Conservation (phyloP, 805 yeast genomes). For the Wickerhamiella shivajii region DNA sequence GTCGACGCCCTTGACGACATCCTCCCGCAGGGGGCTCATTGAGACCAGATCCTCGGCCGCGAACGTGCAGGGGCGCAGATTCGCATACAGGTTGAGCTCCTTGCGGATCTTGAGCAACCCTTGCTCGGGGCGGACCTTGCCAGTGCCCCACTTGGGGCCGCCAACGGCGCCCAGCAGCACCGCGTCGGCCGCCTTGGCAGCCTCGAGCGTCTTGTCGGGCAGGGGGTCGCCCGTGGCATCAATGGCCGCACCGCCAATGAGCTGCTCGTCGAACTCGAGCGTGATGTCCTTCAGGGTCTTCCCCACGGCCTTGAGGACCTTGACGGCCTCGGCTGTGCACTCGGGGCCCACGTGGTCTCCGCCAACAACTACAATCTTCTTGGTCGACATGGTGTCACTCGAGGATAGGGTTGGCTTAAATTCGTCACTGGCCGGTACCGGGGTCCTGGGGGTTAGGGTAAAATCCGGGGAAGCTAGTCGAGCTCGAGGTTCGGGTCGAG, state of each 20-base stretch:
- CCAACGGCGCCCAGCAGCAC: conserved; percentile 97
- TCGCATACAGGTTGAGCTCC: conserved; percentile 87
- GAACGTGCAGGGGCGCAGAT: conserved; percentile 92
- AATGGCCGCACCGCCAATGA: conserved; percentile 97
- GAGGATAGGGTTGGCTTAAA: background rate
- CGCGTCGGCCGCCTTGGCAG: conserved; percentile 81
- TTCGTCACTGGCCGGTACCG: background rate
- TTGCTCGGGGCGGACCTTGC: conserved; percentile 91
- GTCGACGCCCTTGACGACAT: conserved; percentile 79
- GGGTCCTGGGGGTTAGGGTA: conserved; percentile 8
- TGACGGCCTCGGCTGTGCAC: conserved; percentile 77
- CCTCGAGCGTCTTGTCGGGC: conserved; percentile 68
- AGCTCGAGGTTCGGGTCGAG: background rate
- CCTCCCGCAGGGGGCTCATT: conserved; percentile 75
- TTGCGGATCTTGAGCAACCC: conserved; percentile 89
- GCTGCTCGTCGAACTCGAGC: conserved; percentile 67
- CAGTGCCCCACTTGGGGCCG: conserved; percentile 99
- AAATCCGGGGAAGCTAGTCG: conserved; percentile 1
- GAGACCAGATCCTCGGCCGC: conserved; percentile 71
- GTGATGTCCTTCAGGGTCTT: conserved; percentile 39
- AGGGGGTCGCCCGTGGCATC: conserved; percentile 92
- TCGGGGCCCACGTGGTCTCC: conserved; percentile 98
- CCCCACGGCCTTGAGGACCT: conserved; percentile 71
- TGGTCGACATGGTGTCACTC: conserved; percentile 21
- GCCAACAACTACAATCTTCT: conserved; percentile 75